Evolutionary conservation across 257 asterid species (phyloP).

Genomic region (Misopates orontium): DNA sequence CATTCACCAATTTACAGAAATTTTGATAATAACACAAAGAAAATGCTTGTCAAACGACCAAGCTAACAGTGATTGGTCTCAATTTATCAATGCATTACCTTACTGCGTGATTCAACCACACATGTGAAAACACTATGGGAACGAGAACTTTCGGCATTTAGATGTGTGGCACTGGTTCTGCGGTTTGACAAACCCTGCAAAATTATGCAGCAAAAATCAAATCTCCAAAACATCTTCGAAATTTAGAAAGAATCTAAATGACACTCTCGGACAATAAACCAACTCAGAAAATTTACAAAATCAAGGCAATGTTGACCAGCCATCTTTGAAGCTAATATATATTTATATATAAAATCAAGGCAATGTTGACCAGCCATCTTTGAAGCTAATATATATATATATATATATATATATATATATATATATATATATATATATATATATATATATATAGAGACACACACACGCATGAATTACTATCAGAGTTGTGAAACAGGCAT

Average conservation of each 20-base stretch:
- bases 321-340: constrained; percentile 19
- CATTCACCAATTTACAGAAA: constrained; percentile 4
- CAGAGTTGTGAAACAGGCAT: too few species aligned
- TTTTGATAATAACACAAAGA: background rate
- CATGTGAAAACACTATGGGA: constrained; percentile 98
- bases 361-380: too few species aligned
- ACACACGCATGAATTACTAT: too few species aligned
- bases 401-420: too few species aligned
- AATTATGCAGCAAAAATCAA: constrained; percentile 19
- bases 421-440: too few species aligned
- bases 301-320: constrained; percentile 5
- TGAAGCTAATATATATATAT: too few species aligned
- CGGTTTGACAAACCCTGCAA: constrained; percentile 90
- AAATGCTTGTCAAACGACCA: background rate
- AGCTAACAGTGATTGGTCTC: background rate
- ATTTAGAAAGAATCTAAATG: constrained; percentile 19
- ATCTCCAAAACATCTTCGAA: constrained; percentile 15
- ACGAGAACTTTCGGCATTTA: constrained; percentile 97
- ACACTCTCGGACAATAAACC: constrained; percentile 2
- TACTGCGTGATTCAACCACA: constrained; percentile 93
- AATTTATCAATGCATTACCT: constrained; percentile 50
- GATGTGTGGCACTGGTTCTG: constrained; percentile 83
- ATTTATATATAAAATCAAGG: too few species aligned
- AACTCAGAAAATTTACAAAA: constrained; percentile 9
- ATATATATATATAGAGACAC: too few species aligned